Evolutionary conservation across 495 filamentous ascomycete genomes (phyloP).

Genomic region (Hypoxylon subgilvum): DNA sequence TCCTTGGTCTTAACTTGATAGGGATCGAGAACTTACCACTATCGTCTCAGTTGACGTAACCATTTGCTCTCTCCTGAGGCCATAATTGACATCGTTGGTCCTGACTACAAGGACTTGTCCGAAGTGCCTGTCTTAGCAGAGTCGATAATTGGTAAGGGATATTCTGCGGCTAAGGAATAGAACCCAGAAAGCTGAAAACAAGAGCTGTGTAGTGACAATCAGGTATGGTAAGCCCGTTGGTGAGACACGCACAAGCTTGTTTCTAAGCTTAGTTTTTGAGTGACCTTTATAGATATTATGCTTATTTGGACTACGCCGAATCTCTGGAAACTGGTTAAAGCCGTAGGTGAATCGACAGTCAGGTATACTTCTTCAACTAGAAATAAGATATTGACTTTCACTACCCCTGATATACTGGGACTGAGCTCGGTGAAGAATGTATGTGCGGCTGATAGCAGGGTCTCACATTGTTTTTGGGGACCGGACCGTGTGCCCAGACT

Average conservation of each 20-base stretch:
- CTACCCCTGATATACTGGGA: too few species aligned
- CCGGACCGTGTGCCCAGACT: not conserved
- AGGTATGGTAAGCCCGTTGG: too few species aligned
- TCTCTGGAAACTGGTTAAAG: too few species aligned
- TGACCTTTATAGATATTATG: too few species aligned
- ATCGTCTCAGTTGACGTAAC: not conserved
- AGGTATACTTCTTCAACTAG: too few species aligned
- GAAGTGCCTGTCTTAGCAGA: not conserved
- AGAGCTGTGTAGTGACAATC: not conserved
- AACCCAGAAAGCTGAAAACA: not conserved
- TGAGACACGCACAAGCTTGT: not conserved
- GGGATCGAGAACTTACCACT: not conserved
- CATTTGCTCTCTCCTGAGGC: not conserved
- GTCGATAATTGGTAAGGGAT: not conserved
- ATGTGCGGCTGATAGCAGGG: not conserved
- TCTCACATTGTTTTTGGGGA: not conserved
- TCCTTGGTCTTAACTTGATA: not conserved
- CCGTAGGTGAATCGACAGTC: too few species aligned
- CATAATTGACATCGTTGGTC: not conserved
- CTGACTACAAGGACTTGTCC: not conserved
- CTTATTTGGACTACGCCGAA: too few species aligned
- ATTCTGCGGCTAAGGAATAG: not conserved
- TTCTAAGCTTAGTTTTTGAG: slow-evolving; percentile 5
- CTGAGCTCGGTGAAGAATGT: not conserved
- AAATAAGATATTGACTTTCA: too few species aligned